These are phyloP conservation scores for Aspergillus puulaauensis DNA, from an alignment of 2,329 filamentous ascomycete genomes.

Conservation along the genomic window DNA sequence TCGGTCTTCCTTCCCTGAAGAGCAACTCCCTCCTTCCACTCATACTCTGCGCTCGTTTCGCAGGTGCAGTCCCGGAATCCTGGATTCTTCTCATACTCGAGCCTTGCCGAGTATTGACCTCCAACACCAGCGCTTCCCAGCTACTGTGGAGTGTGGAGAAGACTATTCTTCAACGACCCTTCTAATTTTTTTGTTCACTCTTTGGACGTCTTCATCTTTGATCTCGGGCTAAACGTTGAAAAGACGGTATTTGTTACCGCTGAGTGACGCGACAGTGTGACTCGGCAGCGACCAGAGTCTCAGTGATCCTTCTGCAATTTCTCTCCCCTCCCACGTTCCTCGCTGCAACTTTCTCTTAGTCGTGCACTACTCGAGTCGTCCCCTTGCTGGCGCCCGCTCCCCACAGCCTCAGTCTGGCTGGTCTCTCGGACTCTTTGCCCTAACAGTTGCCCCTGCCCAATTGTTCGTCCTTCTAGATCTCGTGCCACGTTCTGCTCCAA, in stretches of 20 bases:
- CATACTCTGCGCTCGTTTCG: too few relatives aligned
- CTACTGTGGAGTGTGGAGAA: background rate
- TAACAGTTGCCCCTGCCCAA: conserved; percentile 20
- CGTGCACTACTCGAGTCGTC: background rate
- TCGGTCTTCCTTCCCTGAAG: background rate
- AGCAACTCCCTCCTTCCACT: too few relatives aligned
- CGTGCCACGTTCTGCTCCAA: conserved; percentile 23
- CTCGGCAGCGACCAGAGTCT: too few relatives aligned
- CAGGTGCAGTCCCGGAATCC: background rate
- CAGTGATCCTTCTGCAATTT: background rate
- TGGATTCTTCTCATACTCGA: background rate
- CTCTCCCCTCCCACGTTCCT: background rate
- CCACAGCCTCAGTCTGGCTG: conserved; percentile 14
- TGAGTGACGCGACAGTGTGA: too few relatives aligned
- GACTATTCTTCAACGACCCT: background rate
- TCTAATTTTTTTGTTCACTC: background rate
- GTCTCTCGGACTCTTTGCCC: conserved; percentile 17
- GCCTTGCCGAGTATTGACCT: background rate
- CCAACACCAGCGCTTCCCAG: background rate
- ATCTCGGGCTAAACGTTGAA: background rate
- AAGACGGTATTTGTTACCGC: too few relatives aligned
- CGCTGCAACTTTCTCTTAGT: background rate
- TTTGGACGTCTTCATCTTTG: background rate
- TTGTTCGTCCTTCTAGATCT: conserved; percentile 21
- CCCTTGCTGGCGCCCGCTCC: conserved; percentile 6